Percentiles rank a stretch among this genome's conserved stretches.
Evolutionary conservation across 208 protist species (phyloP).

Genomic region (Zelonia costaricensis): DNA sequence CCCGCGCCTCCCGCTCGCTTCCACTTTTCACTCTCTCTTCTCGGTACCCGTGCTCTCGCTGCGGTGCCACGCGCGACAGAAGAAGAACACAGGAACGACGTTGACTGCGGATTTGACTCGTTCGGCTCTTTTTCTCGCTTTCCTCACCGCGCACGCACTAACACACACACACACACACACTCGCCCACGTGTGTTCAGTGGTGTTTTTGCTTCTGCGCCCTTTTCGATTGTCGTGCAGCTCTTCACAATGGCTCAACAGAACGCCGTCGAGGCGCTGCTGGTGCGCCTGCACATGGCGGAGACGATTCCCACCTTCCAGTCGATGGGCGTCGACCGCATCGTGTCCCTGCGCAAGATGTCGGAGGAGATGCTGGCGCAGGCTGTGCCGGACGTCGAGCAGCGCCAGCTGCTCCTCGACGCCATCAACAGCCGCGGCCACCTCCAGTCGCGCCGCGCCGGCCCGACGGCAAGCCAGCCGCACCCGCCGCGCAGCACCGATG

Average conservation of each 20-base stretch:
- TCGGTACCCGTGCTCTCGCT: no score
- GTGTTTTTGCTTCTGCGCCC: constrained; percentile 9
- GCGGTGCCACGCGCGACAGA: no score
- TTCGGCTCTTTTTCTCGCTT: no score
- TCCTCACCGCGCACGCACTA: no score
- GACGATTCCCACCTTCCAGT: constrained; percentile 69
- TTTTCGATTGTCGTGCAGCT: neutral
- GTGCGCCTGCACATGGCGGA: constrained; percentile 74
- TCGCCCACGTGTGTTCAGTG: neutral
- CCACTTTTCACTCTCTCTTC: no score
- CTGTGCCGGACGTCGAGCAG: constrained; percentile 78
- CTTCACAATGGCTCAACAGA: constrained; percentile 27
- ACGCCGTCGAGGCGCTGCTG: constrained; percentile 77
- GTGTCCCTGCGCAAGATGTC: constrained; percentile 74
- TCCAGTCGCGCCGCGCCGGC: constrained; percentile 44
- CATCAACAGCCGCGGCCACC: constrained; percentile 68
- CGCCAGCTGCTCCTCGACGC: constrained; percentile 64
- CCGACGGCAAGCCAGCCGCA: constrained; percentile 31
- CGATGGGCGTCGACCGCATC: constrained; percentile 73
- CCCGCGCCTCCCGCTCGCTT: no score
- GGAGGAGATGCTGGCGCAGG: constrained; percentile 58
- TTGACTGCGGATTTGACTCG: no score
- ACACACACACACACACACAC: neutral
- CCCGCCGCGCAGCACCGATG: constrained; percentile 41
- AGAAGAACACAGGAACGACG: no score